Conservation (phyloP, 148 eudicot genomes). For the Vaccinium myrtillus region DNA sequence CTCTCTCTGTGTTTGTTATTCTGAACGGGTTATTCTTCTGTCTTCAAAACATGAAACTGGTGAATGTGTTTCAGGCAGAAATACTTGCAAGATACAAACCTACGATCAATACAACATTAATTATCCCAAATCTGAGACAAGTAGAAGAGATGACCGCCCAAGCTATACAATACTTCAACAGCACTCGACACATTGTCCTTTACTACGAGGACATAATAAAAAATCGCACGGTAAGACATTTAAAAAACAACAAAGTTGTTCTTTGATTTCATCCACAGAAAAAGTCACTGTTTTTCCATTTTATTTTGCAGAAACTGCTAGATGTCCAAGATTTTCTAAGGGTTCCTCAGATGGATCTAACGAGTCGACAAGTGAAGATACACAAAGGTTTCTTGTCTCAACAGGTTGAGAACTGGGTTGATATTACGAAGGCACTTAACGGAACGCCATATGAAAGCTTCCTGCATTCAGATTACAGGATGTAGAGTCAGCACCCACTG, state of each 20-base stretch:
- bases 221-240: constrained; percentile 57
- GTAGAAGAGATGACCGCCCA: constrained; percentile 45
- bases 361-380: constrained; percentile 83
- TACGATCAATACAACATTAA: constrained; percentile 44
- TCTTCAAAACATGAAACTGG: background rate
- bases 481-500: constrained; percentile 27
- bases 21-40: background rate
- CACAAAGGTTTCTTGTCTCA: constrained; percentile 70
- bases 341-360: constrained; percentile 61
- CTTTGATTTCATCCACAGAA: background rate
- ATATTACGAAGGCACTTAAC: constrained; percentile 55
- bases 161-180: constrained; percentile 62
- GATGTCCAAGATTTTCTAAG: constrained; percentile 77
- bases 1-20: constrained; percentile 11
- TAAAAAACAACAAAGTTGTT: background rate
- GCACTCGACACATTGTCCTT: constrained; percentile 65
- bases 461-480: constrained; percentile 52
- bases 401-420: constrained; percentile 82
- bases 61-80: constrained; percentile 56
- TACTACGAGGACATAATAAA: constrained; percentile 77
- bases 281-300: background rate
- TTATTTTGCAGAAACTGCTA: constrained; percentile 40
- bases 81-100: constrained; percentile 67
- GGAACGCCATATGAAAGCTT: constrained; percentile 74
- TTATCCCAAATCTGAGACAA: constrained; percentile 59